These are phyloP conservation scores for Sporobolomyces phaffii DNA, from an alignment of 768 basidiomycete genomes.

Conservation along the genomic window DNA sequence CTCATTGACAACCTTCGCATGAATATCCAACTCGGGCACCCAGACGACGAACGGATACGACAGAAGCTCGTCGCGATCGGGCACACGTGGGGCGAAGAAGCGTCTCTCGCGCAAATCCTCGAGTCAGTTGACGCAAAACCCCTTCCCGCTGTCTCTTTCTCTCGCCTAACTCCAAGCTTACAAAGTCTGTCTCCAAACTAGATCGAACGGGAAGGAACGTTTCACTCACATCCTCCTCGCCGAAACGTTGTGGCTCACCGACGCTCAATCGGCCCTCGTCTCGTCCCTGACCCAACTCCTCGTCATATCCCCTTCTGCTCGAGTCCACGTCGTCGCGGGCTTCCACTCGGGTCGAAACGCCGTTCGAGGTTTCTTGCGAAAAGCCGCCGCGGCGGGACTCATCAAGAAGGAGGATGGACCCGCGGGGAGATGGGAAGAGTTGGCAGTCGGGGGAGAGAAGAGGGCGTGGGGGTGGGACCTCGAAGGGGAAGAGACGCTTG, in stretches of 20 bases:
- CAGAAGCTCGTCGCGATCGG: background rate
- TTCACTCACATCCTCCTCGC: constrained; percentile 29
- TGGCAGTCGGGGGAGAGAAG: constrained; percentile 7
- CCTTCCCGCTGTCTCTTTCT: too few species aligned
- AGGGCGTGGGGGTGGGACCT: constrained; percentile 28
- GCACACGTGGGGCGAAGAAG: constrained; percentile 21
- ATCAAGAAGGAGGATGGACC: background rate
- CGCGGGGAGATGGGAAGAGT: constrained; percentile 7
- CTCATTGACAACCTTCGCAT: constrained; percentile 8
- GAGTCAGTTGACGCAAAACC: background rate
- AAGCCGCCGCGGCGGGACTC: background rate
- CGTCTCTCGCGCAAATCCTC: background rate
- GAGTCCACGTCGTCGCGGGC: constrained; percentile 20
- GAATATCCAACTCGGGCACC: constrained; percentile 3
- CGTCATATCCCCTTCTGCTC: background rate
- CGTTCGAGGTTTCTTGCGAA: constrained; percentile 11
- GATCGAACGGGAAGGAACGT: background rate
- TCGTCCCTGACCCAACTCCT: constrained; percentile 10
- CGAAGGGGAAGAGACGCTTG: too few species aligned
- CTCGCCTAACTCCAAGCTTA: background rate
- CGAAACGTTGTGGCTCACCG: constrained; percentile 25
- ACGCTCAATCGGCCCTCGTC: constrained; percentile 7
- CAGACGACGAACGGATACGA: background rate
- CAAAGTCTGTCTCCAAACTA: background rate
- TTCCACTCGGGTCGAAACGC: constrained; percentile 27